Evolutionary conservation across 805 yeast genomes (phyloP).

Genomic region (Candida montana): DNA sequence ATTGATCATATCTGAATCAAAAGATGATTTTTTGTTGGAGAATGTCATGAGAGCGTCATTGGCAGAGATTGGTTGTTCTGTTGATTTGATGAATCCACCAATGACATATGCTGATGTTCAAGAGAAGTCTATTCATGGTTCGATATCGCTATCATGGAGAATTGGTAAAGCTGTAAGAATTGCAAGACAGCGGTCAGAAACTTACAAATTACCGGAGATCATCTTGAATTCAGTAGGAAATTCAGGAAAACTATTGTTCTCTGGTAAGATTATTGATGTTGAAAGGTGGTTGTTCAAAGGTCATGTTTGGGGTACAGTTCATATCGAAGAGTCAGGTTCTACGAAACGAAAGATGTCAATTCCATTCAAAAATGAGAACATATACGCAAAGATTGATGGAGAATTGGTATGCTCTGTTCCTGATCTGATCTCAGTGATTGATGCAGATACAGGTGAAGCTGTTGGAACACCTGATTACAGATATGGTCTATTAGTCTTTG

Average conservation of each 20-base stretch:
- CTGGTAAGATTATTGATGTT: slow-evolving; percentile 40
- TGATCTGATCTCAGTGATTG: slow-evolving; percentile 39
- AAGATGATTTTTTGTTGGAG: slow-evolving; percentile 28
- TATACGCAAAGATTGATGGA: slow-evolving; percentile 27
- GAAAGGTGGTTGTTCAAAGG: slow-evolving; percentile 38
- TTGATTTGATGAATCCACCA: slow-evolving; percentile 28
- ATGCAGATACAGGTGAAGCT: slow-evolving; percentile 40
- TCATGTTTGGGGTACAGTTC: slow-evolving; percentile 41
- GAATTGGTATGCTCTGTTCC: slow-evolving; percentile 39
- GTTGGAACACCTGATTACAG: slow-evolving; percentile 45
- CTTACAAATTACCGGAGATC: slow-evolving; percentile 29
- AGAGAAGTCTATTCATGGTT: slow-evolving; percentile 24
- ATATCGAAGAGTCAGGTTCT: slow-evolving; percentile 22
- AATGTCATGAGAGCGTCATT: slow-evolving; percentile 37
- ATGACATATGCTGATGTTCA: slow-evolving; percentile 28
- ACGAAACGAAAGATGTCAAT: slow-evolving; percentile 24
- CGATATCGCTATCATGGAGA: slow-evolving; percentile 41
- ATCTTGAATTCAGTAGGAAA: slow-evolving; percentile 37
- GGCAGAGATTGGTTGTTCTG: slow-evolving; percentile 38
- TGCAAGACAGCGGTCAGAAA: slow-evolving; percentile 33
- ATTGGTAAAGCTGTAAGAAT: slow-evolving; percentile 38
- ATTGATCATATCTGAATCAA: slow-evolving; percentile 27
- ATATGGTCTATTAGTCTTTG: slow-evolving; percentile 40
- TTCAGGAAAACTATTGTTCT: slow-evolving; percentile 31
- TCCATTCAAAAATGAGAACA: slow-evolving; percentile 46